A percentile compares a stretch with the other conserved stretches of the same genome.
phyloP scores from a whole-genome alignment of 257 asterid species.

The Voacanga thouarsii region DNA sequence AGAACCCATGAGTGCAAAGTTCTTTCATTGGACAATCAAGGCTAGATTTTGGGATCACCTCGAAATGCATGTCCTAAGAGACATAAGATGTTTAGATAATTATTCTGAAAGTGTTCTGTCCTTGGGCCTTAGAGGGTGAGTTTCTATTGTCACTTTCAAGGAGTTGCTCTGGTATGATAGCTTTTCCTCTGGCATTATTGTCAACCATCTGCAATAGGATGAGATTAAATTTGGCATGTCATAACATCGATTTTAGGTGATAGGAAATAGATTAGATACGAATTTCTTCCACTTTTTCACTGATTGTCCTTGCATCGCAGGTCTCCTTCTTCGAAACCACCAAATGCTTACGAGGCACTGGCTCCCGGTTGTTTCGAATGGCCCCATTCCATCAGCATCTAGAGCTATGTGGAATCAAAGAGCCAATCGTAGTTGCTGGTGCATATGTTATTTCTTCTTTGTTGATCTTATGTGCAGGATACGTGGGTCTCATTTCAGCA shows the following conservation, averaged over 20 bases:
- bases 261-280: background rate
- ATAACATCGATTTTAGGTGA: background rate
- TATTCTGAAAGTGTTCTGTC: background rate
- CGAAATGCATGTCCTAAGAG: background rate
- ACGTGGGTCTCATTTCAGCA: constrained; percentile 64
- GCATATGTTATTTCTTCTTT: constrained; percentile 57
- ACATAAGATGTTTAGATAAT: background rate
- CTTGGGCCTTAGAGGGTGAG: background rate
- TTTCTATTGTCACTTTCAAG: background rate
- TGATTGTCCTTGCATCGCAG: constrained; percentile 26
- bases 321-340: constrained; percentile 48
- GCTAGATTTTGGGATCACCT: background rate
- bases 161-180: background rate
- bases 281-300: constrained; percentile 9
- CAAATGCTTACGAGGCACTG: constrained; percentile 40
- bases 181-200: background rate
- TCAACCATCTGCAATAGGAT: background rate
- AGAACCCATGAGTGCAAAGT: background rate
- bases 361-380: constrained; percentile 40
- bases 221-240: background rate
- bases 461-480: constrained; percentile 61
- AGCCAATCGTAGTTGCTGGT: constrained; percentile 60
- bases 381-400: constrained; percentile 71
- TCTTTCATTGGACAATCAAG: background rate
- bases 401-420: constrained; percentile 54